Conservation (phyloP, 2,329 filamentous ascomycete genomes). For the Aspergillus sp. region DNA sequence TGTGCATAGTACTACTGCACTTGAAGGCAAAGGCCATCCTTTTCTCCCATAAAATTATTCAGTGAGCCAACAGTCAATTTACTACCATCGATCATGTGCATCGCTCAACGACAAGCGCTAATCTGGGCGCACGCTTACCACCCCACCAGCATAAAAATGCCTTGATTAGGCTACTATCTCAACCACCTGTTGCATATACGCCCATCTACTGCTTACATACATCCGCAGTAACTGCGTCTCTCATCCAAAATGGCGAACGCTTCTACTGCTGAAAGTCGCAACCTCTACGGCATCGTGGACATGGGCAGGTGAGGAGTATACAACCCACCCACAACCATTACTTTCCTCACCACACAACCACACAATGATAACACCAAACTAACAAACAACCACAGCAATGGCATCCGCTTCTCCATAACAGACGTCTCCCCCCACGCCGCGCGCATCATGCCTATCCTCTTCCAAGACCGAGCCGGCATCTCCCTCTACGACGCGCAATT, state of each 20-base stretch:
- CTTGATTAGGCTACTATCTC: too few species aligned
- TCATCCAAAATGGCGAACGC: conserved; percentile 9
- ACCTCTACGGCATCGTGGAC: conserved; percentile 43
- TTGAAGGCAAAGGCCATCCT: too few species aligned
- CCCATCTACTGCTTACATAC: not conserved
- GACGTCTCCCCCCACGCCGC: conserved; percentile 71
- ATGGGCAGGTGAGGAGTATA: conserved; percentile 40
- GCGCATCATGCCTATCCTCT: conserved; percentile 74
- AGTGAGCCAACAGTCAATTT: too few species aligned
- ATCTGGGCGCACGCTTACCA: too few species aligned
- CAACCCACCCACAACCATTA: not conserved
- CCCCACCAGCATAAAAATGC: too few species aligned
- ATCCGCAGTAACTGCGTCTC: not conserved
- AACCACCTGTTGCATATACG: not conserved
- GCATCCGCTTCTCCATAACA: conserved; percentile 88
- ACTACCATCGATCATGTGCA: too few species aligned
- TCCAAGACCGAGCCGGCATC: conserved; percentile 75
- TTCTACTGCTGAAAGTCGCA: not conserved
- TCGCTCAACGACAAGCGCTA: too few species aligned
- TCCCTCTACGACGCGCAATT: conserved; percentile 82
- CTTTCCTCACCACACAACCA: not conserved
- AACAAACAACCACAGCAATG: conserved; percentile 62
- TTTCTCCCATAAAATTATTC: too few species aligned
- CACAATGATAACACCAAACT: not conserved
- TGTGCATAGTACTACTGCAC: too few species aligned